Percentiles rank a stretch among this genome's conserved stretches.
Conservation (phyloP, 768 basidiomycete genomes). For the Cystofilobasidium macerans region DNA sequence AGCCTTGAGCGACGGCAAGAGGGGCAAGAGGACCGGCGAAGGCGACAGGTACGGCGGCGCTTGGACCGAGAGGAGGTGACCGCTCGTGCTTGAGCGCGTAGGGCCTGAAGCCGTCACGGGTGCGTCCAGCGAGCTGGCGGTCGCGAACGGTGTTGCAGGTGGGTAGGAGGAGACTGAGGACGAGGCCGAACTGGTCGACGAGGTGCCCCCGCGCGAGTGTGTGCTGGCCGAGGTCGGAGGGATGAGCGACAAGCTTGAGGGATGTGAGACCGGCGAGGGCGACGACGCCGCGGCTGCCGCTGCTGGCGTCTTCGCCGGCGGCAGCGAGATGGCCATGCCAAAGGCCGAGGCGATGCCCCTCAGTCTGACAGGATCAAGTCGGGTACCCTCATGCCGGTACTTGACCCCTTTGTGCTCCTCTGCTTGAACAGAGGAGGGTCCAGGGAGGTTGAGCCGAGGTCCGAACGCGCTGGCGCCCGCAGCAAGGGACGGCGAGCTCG, state of each 20-base stretch:
- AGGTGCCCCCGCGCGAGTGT: background rate
- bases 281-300: background rate
- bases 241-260: background rate
- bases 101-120: background rate
- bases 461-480: background rate
- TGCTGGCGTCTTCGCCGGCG: too few species aligned
- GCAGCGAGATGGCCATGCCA: conserved; percentile 6
- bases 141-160: background rate
- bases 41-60: background rate
- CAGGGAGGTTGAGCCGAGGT: background rate
- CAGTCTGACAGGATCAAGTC: background rate
- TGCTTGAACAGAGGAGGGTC: background rate
- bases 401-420: background rate
- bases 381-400: background rate
- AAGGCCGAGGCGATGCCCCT: background rate
- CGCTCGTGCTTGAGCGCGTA: background rate
- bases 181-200: background rate
- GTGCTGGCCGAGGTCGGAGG: background rate
- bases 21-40: background rate
- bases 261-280: background rate
- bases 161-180: background rate
- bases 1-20: background rate
- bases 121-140: background rate
- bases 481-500: background rate
- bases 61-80: background rate